A percentile compares a stretch with the other conserved stretches of the same genome.
These are phyloP conservation scores for Entomortierella chlamydospora DNA, from an alignment of 192 early-diverging fungal species.

Conservation along the genomic window DNA sequence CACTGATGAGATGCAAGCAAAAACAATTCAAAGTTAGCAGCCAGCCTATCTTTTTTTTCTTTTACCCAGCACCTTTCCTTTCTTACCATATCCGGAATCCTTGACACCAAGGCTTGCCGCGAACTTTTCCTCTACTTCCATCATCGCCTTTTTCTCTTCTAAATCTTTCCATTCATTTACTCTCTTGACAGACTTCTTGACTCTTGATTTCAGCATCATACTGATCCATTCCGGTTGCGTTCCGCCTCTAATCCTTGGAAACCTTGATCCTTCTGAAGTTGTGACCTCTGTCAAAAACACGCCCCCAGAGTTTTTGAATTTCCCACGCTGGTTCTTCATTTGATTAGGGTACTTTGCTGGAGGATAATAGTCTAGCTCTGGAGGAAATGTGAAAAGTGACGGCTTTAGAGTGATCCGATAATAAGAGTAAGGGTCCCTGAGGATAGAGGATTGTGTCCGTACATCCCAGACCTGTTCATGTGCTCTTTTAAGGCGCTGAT, in stretches of 20 bases:
- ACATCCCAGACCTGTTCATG: conserved; percentile 52
- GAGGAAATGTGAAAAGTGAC: conserved; percentile 35
- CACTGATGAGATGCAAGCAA: conserved; percentile 10
- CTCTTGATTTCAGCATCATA: conserved; percentile 63
- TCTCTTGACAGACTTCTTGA: conserved; percentile 36
- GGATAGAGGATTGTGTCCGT: conserved; percentile 25
- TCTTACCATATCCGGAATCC: conserved; percentile 53
- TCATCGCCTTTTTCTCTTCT: conserved; percentile 40
- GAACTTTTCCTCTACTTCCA: conserved; percentile 50
- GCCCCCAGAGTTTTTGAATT: conserved; percentile 48
- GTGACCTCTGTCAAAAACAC: conserved; percentile 48
- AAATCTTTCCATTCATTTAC: conserved; percentile 51
- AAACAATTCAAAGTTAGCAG: neutral
- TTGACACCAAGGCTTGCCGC: conserved; percentile 39
- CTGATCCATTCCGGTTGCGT: conserved; percentile 56
- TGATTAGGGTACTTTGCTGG: conserved; percentile 40
- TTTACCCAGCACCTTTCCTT: neutral
- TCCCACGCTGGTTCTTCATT: conserved; percentile 24
- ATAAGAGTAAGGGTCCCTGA: conserved; percentile 14
- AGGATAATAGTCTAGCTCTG: conserved; percentile 44
- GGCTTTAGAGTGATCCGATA: conserved; percentile 47
- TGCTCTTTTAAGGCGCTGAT: conserved; percentile 27
- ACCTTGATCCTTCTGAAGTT: conserved; percentile 47
- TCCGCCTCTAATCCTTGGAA: conserved; percentile 56
- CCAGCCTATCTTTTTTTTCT: neutral